A percentile compares a stretch with the other conserved stretches of the same genome.
These are phyloP conservation scores for Trifolium dubium DNA, from an alignment of 306 rosid species.

Conservation along the genomic window DNA sequence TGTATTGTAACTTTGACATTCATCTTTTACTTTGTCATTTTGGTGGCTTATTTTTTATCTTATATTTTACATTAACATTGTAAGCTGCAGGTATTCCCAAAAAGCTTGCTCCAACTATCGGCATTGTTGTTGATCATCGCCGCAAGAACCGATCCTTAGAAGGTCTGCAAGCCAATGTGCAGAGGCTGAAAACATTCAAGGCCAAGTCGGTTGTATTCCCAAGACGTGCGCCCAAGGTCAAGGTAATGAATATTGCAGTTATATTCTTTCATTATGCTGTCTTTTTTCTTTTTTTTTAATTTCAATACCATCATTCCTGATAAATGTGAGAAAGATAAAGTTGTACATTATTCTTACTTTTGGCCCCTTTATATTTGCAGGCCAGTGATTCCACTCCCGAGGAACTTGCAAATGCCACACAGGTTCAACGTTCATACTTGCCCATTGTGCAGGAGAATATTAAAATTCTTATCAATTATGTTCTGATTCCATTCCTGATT, in stretches of 20 bases:
- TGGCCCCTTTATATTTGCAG: no score
- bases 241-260: slow-evolving; percentile 41
- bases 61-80: not conserved
- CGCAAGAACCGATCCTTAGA: slow-evolving; percentile 65
- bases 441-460: no score
- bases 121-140: slow-evolving; percentile 75
- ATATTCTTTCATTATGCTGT: not conserved
- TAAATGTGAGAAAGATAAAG: not conserved
- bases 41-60: not conserved
- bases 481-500: no score
- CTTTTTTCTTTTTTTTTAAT: not conserved
- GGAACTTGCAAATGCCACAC: no score
- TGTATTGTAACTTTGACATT: not conserved
- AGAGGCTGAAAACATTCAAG: slow-evolving; percentile 75
- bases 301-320: not conserved
- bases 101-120: slow-evolving; percentile 71
- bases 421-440: no score
- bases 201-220: slow-evolving; percentile 80
- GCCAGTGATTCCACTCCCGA: no score
- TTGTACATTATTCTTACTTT: not conserved
- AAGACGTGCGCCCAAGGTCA: slow-evolving; percentile 63
- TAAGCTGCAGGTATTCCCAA: slow-evolving; percentile 80
- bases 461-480: no score
- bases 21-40: not conserved
- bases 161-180: slow-evolving; percentile 62